These are phyloP conservation scores for Coemansia sp. DNA, from an alignment of 192 early-diverging fungal species.

Conservation along the genomic window DNA sequence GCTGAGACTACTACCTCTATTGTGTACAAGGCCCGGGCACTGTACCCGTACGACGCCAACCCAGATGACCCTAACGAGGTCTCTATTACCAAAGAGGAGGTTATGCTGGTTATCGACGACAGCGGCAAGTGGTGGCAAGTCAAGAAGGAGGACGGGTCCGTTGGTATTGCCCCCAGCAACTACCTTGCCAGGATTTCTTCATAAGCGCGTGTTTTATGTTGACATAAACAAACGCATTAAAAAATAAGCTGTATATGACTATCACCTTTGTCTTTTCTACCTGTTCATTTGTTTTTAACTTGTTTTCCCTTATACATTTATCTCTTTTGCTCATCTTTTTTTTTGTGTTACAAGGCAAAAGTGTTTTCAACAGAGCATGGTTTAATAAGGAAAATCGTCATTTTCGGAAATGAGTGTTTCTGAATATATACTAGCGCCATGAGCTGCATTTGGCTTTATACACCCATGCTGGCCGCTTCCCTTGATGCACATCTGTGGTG, in stretches of 20 bases:
- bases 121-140: conserved; percentile 99
- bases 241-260: conserved; percentile 9
- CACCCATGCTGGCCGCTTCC: conserved; percentile 33
- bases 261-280: conserved; percentile 1
- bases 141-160: conserved; percentile 72
- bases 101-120: conserved; percentile 84
- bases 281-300: conserved; percentile 5
- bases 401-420: conserved; percentile 1
- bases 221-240: not conserved
- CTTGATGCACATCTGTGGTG: conserved; percentile 43
- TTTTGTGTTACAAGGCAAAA: no score
- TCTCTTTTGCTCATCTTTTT: no score
- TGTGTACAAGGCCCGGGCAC: conserved; percentile 67
- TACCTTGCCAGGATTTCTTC: conserved; percentile 62
- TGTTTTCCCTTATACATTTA: not conserved
- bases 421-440: conserved; percentile 26
- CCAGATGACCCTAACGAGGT: conserved; percentile 91
- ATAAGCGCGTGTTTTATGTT: conserved; percentile 6
- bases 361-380: no score
- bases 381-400: not conserved
- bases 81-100: conserved; percentile 84
- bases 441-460: conserved; percentile 41
- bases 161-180: conserved; percentile 91
- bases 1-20: conserved; percentile 38
- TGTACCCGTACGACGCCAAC: conserved; percentile 85